phyloP scores from a whole-genome alignment of 352 stramenopile species.

The Phytopythium litorale region DNA sequence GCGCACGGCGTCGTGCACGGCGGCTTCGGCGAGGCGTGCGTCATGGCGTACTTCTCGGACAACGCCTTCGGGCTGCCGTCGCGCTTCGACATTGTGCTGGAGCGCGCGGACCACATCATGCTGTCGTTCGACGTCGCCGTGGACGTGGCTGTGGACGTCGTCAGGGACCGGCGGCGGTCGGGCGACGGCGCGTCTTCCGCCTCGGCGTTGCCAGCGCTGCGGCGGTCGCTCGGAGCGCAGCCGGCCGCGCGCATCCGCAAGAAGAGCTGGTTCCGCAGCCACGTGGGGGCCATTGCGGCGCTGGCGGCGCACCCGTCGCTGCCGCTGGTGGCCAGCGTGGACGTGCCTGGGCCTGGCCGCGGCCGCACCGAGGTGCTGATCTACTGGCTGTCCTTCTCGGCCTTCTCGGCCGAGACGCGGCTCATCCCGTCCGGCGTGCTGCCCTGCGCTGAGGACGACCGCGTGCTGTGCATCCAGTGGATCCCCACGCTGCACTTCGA shows the following conservation, averaged over 20 bases:
- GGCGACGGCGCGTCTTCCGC: neutral
- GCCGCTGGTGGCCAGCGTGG: slow-evolving; percentile 67
- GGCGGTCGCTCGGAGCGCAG: slow-evolving; percentile 14
- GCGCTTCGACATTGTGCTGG: slow-evolving; percentile 69
- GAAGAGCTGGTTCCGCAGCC: slow-evolving; percentile 78
- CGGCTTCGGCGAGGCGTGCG: slow-evolving; percentile 52
- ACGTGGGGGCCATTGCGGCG: slow-evolving; percentile 63
- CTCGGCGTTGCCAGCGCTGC: neutral
- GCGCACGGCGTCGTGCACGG: slow-evolving; percentile 3
- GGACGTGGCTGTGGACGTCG: slow-evolving; percentile 7
- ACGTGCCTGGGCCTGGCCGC: slow-evolving; percentile 15
- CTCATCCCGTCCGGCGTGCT: slow-evolving; percentile 78
- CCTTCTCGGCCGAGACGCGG: slow-evolving; percentile 73
- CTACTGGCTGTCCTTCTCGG: slow-evolving; percentile 82
- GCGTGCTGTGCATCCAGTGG: slow-evolving; percentile 75
- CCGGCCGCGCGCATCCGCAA: slow-evolving; percentile 48
- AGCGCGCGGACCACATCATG: slow-evolving; percentile 71
- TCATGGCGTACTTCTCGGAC: slow-evolving; percentile 82
- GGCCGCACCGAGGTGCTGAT: slow-evolving; percentile 58
- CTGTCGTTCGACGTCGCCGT: slow-evolving; percentile 69
- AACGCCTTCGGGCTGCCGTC: slow-evolving; percentile 69
- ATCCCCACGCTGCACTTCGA: slow-evolving; percentile 80
- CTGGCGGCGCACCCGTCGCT: slow-evolving; percentile 72
- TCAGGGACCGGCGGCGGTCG: neutral
- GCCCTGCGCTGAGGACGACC: slow-evolving; percentile 25